Conservation (phyloP, 352 stramenopile species). For the Globisporangium yorkense region DNA sequence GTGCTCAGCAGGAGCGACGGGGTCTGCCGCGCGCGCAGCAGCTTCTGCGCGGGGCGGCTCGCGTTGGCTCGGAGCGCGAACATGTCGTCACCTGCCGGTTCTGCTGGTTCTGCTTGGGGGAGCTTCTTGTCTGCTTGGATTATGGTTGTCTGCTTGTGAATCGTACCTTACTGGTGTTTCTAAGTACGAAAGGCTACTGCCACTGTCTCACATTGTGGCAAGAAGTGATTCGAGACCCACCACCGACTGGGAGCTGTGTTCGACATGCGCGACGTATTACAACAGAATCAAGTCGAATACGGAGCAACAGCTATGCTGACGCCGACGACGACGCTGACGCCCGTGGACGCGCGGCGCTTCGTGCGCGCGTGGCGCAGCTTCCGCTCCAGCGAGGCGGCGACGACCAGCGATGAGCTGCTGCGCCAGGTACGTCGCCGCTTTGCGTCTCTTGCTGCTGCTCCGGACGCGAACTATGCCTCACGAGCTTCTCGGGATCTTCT, state of each 20-base stretch:
- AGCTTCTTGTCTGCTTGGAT: too few relatives aligned
- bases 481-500: too few relatives aligned
- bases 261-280: neutral
- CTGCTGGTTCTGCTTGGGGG: neutral
- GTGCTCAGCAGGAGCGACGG: neutral
- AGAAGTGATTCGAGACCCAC: too few relatives aligned
- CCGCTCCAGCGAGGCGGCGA: neutral
- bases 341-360: constrained; percentile 52
- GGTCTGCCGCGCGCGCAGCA: neutral
- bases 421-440: neutral
- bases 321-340: constrained; percentile 7
- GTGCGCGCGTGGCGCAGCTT: constrained; percentile 50
- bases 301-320: constrained; percentile 1
- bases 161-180: too few relatives aligned
- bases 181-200: too few relatives aligned
- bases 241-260: neutral
- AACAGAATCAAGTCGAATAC: neutral
- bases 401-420: too few relatives aligned
- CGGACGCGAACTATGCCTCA: too few relatives aligned
- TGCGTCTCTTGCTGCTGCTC: neutral
- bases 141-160: too few relatives aligned
- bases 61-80: constrained; percentile 8
- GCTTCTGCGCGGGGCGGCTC: neutral
- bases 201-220: too few relatives aligned
- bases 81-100: neutral